phyloP scores from a whole-genome alignment of 2,329 filamentous ascomycete genomes.

The Alternaria burnsii region DNA sequence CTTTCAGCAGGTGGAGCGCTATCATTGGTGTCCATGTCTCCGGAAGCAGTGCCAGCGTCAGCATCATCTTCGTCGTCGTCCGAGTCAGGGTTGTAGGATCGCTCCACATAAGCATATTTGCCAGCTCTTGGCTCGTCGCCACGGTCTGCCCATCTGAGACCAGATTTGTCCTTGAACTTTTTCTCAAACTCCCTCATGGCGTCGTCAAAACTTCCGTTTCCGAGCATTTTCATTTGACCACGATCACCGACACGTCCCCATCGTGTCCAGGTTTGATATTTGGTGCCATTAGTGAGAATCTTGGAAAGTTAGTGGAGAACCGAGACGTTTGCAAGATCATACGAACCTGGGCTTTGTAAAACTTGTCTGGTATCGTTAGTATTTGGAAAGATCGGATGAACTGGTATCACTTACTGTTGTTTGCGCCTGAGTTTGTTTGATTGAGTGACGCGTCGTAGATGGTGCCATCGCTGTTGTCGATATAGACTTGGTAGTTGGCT shows the following conservation, averaged over 20 bases:
- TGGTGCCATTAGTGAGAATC: slow-evolving; percentile 16
- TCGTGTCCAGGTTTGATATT: slow-evolving; percentile 73
- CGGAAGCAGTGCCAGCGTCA: slow-evolving; percentile 8
- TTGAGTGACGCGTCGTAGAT: slow-evolving; percentile 84
- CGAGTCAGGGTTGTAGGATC: slow-evolving; percentile 75
- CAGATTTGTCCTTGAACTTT: slow-evolving; percentile 67
- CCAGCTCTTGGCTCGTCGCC: slow-evolving; percentile 64
- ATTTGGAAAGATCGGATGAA: not conserved
- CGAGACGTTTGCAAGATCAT: not conserved
- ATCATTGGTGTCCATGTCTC: slow-evolving; percentile 18
- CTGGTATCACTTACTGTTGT: slow-evolving; percentile 62
- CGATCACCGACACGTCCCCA: slow-evolving; percentile 78
- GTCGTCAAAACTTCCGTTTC: slow-evolving; percentile 46
- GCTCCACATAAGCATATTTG: slow-evolving; percentile 83
- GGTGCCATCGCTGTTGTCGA: slow-evolving; percentile 69
- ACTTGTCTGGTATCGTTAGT: slow-evolving; percentile 65
- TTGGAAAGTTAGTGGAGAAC: not conserved
- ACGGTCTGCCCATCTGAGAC: slow-evolving; percentile 61
- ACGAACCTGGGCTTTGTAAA: slow-evolving; percentile 75
- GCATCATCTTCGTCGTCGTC: slow-evolving; percentile 52
- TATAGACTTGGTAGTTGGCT: slow-evolving; percentile 63
- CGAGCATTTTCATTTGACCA: slow-evolving; percentile 57
- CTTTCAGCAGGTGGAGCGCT: slow-evolving; percentile 53
- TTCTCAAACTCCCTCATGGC: slow-evolving; percentile 60
- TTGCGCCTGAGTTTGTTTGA: slow-evolving; percentile 74